phyloP scores from a whole-genome alignment of 305 asterid species.

The Petunia hybrid region DNA sequence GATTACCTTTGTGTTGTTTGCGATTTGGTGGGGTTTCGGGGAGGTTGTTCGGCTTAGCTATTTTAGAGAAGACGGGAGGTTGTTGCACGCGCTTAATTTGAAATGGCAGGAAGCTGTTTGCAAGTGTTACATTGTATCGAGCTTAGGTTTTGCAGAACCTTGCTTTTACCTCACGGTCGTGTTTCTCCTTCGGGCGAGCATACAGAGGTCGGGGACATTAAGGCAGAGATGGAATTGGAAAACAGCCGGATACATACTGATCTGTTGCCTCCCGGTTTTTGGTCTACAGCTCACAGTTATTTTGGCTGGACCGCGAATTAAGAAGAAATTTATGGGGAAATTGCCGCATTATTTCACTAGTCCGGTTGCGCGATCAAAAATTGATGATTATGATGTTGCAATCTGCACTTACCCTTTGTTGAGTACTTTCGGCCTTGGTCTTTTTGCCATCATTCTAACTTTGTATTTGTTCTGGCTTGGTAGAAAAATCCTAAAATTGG shows the following conservation, averaged over 20 bases:
- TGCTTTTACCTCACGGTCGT: constrained; percentile 67
- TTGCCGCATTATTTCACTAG: constrained; percentile 65
- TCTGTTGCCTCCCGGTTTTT: constrained; percentile 65
- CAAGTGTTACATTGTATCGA: constrained; percentile 76
- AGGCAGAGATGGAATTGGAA: constrained; percentile 67
- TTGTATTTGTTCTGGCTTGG: constrained; percentile 71
- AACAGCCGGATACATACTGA: constrained; percentile 61
- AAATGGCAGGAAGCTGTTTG: constrained; percentile 74
- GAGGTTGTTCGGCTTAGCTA: constrained; percentile 61
- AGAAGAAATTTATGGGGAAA: constrained; percentile 38
- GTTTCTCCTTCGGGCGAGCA: constrained; percentile 76
- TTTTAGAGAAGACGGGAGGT: constrained; percentile 58
- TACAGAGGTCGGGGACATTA: constrained; percentile 64
- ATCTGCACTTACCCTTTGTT: constrained; percentile 76
- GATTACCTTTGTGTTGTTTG: constrained; percentile 54
- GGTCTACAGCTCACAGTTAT: constrained; percentile 67
- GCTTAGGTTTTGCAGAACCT: constrained; percentile 86
- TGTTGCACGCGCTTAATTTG: constrained; percentile 53
- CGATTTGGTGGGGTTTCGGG: constrained; percentile 79
- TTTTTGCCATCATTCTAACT: constrained; percentile 57
- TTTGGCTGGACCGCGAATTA: constrained; percentile 53
- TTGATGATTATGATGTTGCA: constrained; percentile 43
- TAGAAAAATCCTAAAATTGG: constrained; percentile 62
- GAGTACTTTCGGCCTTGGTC: constrained; percentile 65
- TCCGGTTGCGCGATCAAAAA: constrained; percentile 41